Evolutionary conservation across 2,329 filamentous ascomycete genomes (phyloP), one percentile per base, ranked within the genome.

Genomic region (Coniella vitis): DNA sequence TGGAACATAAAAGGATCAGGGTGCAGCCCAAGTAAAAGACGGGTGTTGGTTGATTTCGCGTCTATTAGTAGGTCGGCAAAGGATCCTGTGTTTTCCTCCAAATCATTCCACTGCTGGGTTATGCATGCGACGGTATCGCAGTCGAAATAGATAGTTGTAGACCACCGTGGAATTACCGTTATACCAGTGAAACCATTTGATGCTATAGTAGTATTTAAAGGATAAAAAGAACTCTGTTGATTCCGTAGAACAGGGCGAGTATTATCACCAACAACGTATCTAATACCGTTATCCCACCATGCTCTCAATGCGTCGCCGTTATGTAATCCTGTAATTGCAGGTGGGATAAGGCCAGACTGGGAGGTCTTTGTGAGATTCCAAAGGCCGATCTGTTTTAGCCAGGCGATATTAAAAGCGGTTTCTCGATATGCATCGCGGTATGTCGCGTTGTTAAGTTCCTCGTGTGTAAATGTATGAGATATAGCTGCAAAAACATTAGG

Each of bases 131-230:
- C 68, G 14, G 70, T 70, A 57, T 80, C 73, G 60, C 79, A 83
- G 64, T 83, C 81, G 68, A 79, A 83, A 66, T 82, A 83, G 51
- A 83, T 82, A 36, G 75, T 72, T 3, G 76, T 78, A 1, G 79
- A 74, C 73, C 74, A 83, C 41, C 79, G 75, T 4, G 77, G 77
- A 58, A 78, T 74, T 41, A 83, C 69, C 49, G 70, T 70, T 32
- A 81, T 67, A 1, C 79, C 79, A 38, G 63, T 72, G 54, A 73
- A 78, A 0, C 79, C 79, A 55, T 83, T n/a, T n/a, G n/a, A n/a
- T n/a, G 62, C 68, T 0, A 72, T 68, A 3, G 65, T 80, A 41
- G 71, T 76, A 42, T 72, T 76, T 34, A 77, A 68, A 1, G 78
- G 75, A 71, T 76, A n/a, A n/a, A n/a, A 78, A 13, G 63, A 51